phyloP scores from a whole-genome alignment of 768 basidiomycete species.

The Agrocybe pediades region DNA sequence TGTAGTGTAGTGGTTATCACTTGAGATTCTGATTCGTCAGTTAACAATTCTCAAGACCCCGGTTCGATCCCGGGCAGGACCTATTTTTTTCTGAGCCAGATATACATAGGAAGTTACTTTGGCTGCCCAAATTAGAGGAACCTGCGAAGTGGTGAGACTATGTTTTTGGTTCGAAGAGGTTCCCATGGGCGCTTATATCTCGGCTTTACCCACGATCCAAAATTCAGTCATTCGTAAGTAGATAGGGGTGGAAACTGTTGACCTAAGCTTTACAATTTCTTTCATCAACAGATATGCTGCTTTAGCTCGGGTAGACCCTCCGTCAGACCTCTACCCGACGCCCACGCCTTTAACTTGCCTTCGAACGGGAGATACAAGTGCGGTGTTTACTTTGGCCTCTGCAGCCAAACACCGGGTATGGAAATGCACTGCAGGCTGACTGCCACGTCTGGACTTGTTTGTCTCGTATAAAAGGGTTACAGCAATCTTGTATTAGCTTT shows the following conservation, averaged over 20 bases:
- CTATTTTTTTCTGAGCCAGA: conserved; percentile 8
- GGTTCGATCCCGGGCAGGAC: conserved; percentile 28
- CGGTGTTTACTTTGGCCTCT: conserved; percentile 9
- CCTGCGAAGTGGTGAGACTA: too few species aligned
- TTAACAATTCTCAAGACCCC: conserved; percentile 23
- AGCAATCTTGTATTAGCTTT: not conserved
- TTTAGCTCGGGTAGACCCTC: too few species aligned
- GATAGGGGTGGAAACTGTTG: too few species aligned
- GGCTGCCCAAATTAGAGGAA: not conserved
- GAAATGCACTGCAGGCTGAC: conserved; percentile 16
- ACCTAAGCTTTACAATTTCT: too few species aligned
- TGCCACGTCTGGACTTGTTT: conserved; percentile 18
- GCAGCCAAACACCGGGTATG: conserved; percentile 21
- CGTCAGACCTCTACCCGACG: too few species aligned
- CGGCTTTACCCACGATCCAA: too few species aligned
- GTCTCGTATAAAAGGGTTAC: conserved; percentile 2
- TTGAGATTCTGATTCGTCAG: conserved; percentile 25
- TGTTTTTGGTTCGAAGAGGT: too few species aligned
- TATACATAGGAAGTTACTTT: too few species aligned
- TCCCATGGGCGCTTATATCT: too few species aligned
- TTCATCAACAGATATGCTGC: too few species aligned
- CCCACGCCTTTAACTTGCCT: not conserved
- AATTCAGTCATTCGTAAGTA: too few species aligned
- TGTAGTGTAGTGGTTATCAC: conserved; percentile 32
- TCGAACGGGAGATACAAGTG: not conserved